phyloP scores from a whole-genome alignment of 1,284 basidiomycete species.

The Gomphus sp. region DNA sequence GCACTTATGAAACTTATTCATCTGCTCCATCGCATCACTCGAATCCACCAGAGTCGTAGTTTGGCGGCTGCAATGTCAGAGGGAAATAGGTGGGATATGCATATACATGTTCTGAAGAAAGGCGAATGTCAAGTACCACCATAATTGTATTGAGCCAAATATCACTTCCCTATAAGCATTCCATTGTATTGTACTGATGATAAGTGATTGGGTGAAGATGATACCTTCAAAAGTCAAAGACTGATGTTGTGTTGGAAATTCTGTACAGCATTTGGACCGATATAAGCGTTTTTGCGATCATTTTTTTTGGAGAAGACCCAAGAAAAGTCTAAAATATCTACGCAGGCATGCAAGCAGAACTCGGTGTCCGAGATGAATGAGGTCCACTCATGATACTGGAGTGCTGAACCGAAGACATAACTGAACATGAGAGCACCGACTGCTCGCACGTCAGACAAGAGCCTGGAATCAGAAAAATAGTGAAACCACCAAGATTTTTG shows the following conservation, averaged over 20 bases:
- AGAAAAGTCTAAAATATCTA: constrained; percentile 11
- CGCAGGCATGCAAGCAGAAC: constrained; percentile 60
- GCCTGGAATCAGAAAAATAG: neutral
- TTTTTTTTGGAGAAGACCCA: neutral
- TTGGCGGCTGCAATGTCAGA: constrained; percentile 26
- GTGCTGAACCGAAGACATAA: constrained; percentile 29
- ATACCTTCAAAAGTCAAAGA: constrained; percentile 7
- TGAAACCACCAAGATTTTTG: constrained; percentile 35
- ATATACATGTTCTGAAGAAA: constrained; percentile 26
- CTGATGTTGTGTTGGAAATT: constrained; percentile 38
- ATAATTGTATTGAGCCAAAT: neutral
- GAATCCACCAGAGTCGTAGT: constrained; percentile 39
- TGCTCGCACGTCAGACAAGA: neutral
- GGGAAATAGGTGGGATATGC: constrained; percentile 8
- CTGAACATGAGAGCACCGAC: constrained; percentile 55
- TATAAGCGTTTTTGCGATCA: neutral
- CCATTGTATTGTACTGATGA: constrained; percentile 29
- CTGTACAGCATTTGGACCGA: constrained; percentile 40
- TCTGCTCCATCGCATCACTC: constrained; percentile 42
- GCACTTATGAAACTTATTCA: constrained; percentile 19
- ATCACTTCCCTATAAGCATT: constrained; percentile 32
- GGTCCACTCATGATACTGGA: constrained; percentile 23
- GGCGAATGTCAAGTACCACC: neutral
- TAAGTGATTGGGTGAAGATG: constrained; percentile 11
- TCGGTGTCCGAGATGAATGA: constrained; percentile 40